phyloP scores from a whole-genome alignment of 2,329 filamentous ascomycete species.

The Dactylellina haptotyla region DNA sequence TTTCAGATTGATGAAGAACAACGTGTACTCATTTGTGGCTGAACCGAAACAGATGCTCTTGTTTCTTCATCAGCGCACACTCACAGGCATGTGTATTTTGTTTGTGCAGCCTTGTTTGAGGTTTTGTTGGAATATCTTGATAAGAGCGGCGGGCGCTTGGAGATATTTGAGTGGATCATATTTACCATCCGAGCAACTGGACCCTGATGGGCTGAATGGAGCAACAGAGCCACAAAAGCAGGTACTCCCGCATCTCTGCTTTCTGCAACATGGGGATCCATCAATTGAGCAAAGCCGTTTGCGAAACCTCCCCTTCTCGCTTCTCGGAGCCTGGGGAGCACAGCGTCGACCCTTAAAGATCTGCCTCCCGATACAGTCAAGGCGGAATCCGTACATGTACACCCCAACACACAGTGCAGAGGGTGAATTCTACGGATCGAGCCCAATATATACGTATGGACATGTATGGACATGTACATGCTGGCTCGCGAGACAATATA shows the following conservation, averaged over 20 bases:
- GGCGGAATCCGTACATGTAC: background rate
- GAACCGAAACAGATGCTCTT: no score
- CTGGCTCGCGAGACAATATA: no score
- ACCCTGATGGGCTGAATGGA: background rate
- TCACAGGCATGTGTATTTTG: no score
- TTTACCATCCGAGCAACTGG: background rate
- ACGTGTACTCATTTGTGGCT: background rate
- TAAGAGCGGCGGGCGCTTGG: background rate
- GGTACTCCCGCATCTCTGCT: background rate
- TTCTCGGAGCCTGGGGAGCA: no score
- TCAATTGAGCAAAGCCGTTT: background rate
- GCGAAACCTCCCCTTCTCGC: no score
- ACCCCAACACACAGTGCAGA: background rate
- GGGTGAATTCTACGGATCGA: no score
- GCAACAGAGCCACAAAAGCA: no score
- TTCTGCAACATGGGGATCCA: background rate
- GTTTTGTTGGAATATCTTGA: background rate
- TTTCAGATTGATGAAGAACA: slow-evolving; percentile 6
- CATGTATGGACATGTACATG: no score
- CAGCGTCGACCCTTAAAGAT: no score
- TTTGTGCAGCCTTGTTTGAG: no score
- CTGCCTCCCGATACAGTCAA: background rate
- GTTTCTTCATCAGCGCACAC: no score
- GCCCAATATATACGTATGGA: no score
- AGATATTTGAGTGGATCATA: background rate